Percentiles rank a stretch among this genome's conserved stretches.
Evolutionary conservation across 768 basidiomycete genomes (phyloP).

Genomic region (Pulveroboletus frians): DNA sequence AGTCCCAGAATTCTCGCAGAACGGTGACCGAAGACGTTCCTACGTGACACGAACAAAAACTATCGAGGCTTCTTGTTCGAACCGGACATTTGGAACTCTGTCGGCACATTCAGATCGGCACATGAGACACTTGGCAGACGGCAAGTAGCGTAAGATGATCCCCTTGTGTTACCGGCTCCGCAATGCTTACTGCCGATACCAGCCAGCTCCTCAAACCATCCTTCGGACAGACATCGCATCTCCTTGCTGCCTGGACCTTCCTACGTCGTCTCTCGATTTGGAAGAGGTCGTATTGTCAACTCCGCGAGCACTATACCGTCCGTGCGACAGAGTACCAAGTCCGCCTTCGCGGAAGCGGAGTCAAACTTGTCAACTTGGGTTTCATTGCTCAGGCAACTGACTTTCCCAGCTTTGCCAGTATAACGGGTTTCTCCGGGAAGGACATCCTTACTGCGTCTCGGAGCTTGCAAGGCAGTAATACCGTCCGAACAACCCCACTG

Average conservation of each 20-base stretch:
- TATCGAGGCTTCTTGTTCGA: not conserved
- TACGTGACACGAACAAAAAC: not conserved
- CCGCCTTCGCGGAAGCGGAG: constrained; percentile 30
- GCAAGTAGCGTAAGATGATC: not conserved
- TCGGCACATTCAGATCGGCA: not conserved
- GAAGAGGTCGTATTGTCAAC: constrained; percentile 21
- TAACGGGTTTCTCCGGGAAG: not conserved
- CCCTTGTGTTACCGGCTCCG: not conserved
- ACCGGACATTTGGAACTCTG: not conserved
- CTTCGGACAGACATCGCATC: not conserved
- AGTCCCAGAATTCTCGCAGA: not conserved
- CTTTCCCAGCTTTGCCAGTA: not conserved
- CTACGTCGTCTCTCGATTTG: constrained; percentile 26
- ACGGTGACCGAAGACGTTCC: not conserved
- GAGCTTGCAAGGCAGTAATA: not conserved
- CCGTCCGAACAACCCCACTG: not conserved
- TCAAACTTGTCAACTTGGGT: constrained; percentile 8
- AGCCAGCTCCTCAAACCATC: not conserved
- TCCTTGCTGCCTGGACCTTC: constrained; percentile 5
- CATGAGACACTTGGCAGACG: not conserved
- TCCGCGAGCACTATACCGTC: constrained; percentile 28
- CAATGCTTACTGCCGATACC: not conserved
- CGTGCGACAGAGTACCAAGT: constrained; percentile 15
- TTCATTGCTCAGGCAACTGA: not conserved
- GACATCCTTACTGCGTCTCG: not conserved